Evolutionary conservation across 495 filamentous ascomycete species (phyloP), one percentile per base, ranked within the genome.

Genomic region (Penicillium coprophilum): DNA sequence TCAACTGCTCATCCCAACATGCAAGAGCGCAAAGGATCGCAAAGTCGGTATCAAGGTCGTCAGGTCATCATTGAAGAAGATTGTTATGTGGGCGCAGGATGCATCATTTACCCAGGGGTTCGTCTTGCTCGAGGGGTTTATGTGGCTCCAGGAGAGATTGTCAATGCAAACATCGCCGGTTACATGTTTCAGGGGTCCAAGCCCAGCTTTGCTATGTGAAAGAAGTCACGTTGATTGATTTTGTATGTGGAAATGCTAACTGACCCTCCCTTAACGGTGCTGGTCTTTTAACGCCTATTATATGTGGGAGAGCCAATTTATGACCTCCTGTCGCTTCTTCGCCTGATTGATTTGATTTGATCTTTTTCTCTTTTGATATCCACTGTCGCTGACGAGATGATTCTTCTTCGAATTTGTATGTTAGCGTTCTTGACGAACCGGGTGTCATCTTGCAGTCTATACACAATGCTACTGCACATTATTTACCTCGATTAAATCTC

Each of bases 11-110:
- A 84, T 56, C 85, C 87, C 9, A 90, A 94, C 73, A 87, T 89
- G 55, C 82, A 87, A 65, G 80, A 83, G 61, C 79, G 92, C 24
- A 82, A 85, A 54, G 93, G 91, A 4, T 87, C 86, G 50, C 80
- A 83, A 59, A 90, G 90, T 38, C 83, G 82, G 7, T 87, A 88
- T 56, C 70, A 86, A 46, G 92, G 88, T 3, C 83, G 85, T 32
- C 79, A 82, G 7, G 86, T 98, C 50, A 80, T 79, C 15, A 93
- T 98, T 57, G 90, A 89, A 60, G 89, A 93, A 49, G 91, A 97
- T 61, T 92, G 90, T 60, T 93, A 88, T 82, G 87, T 96, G 61
- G 93, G 92, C 19, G 87, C 87, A 17, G 88, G 88, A 59, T 90
- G 87, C 27, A 91, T 87, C 15, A 93, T 98, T 60, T 79, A 92